phyloP scores from a whole-genome alignment of 2,329 filamentous ascomycete genomes.

The Parastagonospora nodorum region DNA sequence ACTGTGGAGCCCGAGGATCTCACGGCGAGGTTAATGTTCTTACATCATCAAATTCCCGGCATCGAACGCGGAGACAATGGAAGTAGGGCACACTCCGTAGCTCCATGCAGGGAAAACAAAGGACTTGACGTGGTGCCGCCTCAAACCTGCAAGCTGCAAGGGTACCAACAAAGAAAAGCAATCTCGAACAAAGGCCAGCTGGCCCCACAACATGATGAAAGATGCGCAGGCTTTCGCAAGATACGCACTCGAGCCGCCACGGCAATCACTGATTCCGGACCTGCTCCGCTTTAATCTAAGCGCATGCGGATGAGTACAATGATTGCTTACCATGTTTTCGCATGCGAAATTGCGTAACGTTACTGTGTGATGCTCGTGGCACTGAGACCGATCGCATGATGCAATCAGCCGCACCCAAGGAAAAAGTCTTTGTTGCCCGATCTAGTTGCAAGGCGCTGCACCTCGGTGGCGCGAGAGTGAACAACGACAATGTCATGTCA shows the following conservation, averaged over 20 bases:
- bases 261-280: not conserved
- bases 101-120: constrained; percentile 1
- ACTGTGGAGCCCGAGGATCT: not conserved
- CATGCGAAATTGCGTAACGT: not conserved
- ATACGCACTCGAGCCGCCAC: not conserved
- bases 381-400: not conserved
- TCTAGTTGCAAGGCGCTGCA: not conserved
- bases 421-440: constrained; percentile 1
- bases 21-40: not conserved
- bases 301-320: not conserved
- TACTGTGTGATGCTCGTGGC: constrained; percentile 1
- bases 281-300: not conserved
- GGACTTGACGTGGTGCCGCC: not conserved
- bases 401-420: not conserved
- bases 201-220: not conserved
- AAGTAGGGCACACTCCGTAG: not conserved
- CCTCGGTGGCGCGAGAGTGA: not conserved
- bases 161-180: not conserved
- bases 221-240: not conserved
- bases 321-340: not conserved
- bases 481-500: not conserved
- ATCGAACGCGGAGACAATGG: not conserved
- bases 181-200: not conserved
- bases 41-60: not conserved
- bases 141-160: not conserved